These are phyloP conservation scores for Tylopilus sp. DNA, from an alignment of 768 basidiomycete species.

Conservation along the genomic window DNA sequence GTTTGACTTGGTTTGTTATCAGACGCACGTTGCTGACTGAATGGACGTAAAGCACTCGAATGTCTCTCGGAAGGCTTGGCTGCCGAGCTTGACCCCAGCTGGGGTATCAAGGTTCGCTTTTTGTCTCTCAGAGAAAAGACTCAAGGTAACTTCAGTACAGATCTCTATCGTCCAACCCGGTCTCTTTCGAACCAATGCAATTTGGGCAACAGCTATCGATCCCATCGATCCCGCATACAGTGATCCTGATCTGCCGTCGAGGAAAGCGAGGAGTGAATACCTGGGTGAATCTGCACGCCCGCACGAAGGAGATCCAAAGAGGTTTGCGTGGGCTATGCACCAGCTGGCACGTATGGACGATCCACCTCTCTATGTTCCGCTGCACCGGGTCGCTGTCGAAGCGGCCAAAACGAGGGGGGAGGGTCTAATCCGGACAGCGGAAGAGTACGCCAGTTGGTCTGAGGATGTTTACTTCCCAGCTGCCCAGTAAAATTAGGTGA, in stretches of 20 bases:
- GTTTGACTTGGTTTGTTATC: not conserved
- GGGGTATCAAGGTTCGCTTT: conserved; percentile 44
- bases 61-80: conserved; percentile 37
- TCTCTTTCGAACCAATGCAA: conserved; percentile 16
- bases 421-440: conserved; percentile 18
- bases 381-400: conserved; percentile 21
- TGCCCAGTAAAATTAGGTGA: conserved; percentile 5
- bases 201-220: not conserved
- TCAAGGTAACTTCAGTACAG: conserved; percentile 4
- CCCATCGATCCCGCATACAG: conserved; percentile 22
- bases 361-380: conserved; percentile 24
- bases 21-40: not conserved
- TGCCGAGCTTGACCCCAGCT: conserved; percentile 41
- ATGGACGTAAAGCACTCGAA: conserved; percentile 32
- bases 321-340: conserved; percentile 20
- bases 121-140: not conserved
- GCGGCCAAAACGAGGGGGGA: conserved; percentile 24
- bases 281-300: conserved; percentile 1
- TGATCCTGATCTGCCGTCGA: conserved; percentile 17
- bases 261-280: conserved; percentile 8
- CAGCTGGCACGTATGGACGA: conserved; percentile 20
- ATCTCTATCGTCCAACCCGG: conserved; percentile 26
- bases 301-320: conserved; percentile 21
- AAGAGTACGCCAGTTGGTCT: conserved; percentile 28
- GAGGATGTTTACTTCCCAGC: conserved; percentile 21